Percentiles rank a stretch among this genome's conserved stretches.
Conservation (phyloP, 768 basidiomycete genomes). For the Boletus reticuloceps region DNA sequence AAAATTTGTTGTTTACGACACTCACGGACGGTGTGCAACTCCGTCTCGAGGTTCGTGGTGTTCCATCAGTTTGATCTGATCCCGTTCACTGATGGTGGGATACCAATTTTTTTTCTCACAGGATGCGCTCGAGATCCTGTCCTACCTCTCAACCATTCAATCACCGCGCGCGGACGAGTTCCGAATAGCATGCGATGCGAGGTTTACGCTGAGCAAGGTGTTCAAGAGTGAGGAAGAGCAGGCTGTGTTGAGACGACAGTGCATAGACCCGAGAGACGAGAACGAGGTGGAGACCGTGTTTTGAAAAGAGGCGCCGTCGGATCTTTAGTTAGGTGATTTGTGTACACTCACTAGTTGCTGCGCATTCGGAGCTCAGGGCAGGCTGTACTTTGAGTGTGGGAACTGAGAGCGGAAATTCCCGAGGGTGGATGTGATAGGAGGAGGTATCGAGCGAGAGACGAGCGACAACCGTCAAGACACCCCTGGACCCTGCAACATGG, state of each 20-base stretch:
- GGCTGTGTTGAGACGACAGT: conserved; percentile 33
- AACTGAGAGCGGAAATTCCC: conserved; percentile 20
- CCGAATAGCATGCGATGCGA: conserved; percentile 47
- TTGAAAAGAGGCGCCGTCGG: conserved; percentile 2
- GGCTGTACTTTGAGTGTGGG: conserved; percentile 20
- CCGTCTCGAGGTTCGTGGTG: conserved; percentile 42
- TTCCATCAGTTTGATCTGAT: no score
- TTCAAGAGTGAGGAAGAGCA: conserved; percentile 62
- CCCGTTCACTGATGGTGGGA: background rate
- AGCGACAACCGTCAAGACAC: conserved; percentile 24
- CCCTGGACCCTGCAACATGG: conserved; percentile 26
- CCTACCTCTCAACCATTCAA: conserved; percentile 47
- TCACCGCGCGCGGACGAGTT: conserved; percentile 63
- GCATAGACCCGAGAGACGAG: conserved; percentile 20
- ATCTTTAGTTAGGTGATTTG: background rate
- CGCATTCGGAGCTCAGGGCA: conserved; percentile 22
- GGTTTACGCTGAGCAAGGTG: conserved; percentile 60
- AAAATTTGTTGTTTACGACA: conserved; percentile 51
- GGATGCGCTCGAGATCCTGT: conserved; percentile 50
- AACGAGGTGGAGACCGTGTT: conserved; percentile 22
- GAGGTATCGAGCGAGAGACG: conserved; percentile 12
- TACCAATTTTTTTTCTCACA: conserved; percentile 21
- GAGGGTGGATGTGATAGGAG: background rate
- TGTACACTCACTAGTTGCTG: background rate
- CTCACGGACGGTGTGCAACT: conserved; percentile 43